Evolutionary conservation across 371 early-diverging fungal species (phyloP).

Genomic region (Mycotypha africana): DNA sequence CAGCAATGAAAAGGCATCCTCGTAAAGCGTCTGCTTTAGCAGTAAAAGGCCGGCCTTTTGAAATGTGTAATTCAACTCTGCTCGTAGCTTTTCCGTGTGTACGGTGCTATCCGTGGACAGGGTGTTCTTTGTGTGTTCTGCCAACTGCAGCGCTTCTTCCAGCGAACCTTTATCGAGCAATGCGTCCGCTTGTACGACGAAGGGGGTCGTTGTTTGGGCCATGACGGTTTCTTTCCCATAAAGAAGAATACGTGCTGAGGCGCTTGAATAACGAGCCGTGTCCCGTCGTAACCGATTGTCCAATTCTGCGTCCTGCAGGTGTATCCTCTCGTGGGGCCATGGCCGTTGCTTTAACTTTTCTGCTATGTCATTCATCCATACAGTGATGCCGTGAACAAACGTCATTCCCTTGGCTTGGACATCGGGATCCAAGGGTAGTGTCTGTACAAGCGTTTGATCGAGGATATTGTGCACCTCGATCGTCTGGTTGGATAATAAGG

Average conservation of each 20-base stretch:
- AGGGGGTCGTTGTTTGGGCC: conserved; percentile 59
- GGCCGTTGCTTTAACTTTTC: conserved; percentile 23
- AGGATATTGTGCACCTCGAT: conserved; percentile 76
- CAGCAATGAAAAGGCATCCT: conserved; percentile 60
- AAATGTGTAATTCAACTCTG: conserved; percentile 55
- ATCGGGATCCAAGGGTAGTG: conserved; percentile 41
- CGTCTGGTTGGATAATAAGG: conserved; percentile 61
- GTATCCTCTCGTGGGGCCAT: conserved; percentile 40
- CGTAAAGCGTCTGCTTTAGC: conserved; percentile 62
- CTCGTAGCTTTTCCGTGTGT: conserved; percentile 39
- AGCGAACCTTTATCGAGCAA: conserved; percentile 45
- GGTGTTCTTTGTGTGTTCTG: conserved; percentile 43
- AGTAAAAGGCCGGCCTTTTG: conserved; percentile 66
- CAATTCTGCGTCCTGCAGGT: conserved; percentile 30
- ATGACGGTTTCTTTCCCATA: conserved; percentile 59
- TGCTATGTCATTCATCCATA: conserved; percentile 38
- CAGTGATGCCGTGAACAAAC: conserved; percentile 47
- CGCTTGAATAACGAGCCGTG: conserved; percentile 35
- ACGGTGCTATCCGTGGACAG: conserved; percentile 33
- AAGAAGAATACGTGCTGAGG: conserved; percentile 55
- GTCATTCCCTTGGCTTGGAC: conserved; percentile 47
- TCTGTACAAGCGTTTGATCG: conserved; percentile 61
- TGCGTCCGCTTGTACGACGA: conserved; percentile 52
- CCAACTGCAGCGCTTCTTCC: conserved; percentile 54
- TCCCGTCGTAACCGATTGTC: conserved; percentile 22